phyloP scores from a whole-genome alignment of 192 early-diverging fungal species.

The Linnemannia exigua region DNA sequence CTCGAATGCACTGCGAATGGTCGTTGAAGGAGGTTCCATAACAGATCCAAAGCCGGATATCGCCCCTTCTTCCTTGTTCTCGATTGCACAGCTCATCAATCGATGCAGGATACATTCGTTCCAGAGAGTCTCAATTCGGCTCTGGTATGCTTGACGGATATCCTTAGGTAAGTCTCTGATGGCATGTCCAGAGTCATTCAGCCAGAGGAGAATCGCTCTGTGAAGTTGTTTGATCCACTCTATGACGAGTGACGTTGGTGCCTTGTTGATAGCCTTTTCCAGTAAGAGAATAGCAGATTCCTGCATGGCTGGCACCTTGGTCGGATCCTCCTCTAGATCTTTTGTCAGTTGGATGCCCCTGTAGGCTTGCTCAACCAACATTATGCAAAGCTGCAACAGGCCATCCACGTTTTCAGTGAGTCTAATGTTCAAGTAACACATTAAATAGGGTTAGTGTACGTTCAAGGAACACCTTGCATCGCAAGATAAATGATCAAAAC shows the following conservation, averaged over 20 bases:
- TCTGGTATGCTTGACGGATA: background rate
- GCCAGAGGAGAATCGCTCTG: slow-evolving; percentile 21
- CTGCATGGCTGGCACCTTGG: slow-evolving; percentile 15
- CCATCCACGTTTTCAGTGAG: background rate
- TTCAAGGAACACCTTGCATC: background rate
- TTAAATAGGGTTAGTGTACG: background rate
- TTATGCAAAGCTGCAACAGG: slow-evolving; percentile 15
- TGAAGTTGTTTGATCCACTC: slow-evolving; percentile 18
- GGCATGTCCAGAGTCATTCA: slow-evolving; percentile 8
- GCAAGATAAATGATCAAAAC: background rate
- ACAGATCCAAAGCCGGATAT: slow-evolving; percentile 33
- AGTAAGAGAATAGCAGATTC: slow-evolving; percentile 26
- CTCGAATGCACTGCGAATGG: slow-evolving; percentile 27
- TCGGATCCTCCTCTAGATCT: background rate
- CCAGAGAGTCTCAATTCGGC: slow-evolving; percentile 21
- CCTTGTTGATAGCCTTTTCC: slow-evolving; percentile 46
- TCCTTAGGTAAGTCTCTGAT: slow-evolving; percentile 16
- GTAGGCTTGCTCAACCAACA: slow-evolving; percentile 28
- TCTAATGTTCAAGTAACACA: background rate
- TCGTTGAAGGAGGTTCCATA: background rate
- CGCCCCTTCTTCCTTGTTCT: background rate
- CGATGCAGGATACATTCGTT: slow-evolving; percentile 23
- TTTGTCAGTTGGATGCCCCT: background rate
- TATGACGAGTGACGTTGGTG: background rate
- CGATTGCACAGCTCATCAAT: slow-evolving; percentile 3